A percentile compares a stretch with the other conserved stretches of the same genome.
phyloP scores from a whole-genome alignment of 768 basidiomycete species.

The Leccinum fibrillosum region DNA sequence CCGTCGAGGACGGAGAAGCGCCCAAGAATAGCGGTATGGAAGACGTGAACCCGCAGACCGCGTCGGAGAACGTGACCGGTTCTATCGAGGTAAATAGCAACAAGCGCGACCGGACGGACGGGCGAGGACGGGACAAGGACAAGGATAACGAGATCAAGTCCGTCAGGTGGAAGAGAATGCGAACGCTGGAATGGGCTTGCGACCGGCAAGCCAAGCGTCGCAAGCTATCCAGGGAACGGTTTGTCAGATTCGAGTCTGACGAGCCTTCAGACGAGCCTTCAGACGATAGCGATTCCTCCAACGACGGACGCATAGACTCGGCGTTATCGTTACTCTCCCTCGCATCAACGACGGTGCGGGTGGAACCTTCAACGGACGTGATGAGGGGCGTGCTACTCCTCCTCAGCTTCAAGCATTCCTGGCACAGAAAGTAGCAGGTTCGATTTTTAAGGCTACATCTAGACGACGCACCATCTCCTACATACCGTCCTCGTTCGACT shows the following conservation, averaged over 20 bases:
- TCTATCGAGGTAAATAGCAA: background rate
- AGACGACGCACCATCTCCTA: constrained; percentile 16
- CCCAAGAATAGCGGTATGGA: background rate
- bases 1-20: background rate
- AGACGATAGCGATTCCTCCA: constrained; percentile 1
- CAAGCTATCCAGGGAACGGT: constrained; percentile 22
- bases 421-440: constrained; percentile 21
- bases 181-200: constrained; percentile 46
- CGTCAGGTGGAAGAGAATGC: constrained; percentile 20
- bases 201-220: constrained; percentile 38
- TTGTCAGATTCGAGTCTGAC: constrained; percentile 16
- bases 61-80: background rate
- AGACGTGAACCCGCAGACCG: constrained; percentile 3
- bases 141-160: background rate
- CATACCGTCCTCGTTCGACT: constrained; percentile 25
- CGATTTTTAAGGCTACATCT: constrained; percentile 20
- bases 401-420: constrained; percentile 29
- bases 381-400: constrained; percentile 28
- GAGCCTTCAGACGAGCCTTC: constrained; percentile 19
- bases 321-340: constrained; percentile 32
- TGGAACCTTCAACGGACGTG: constrained; percentile 19
- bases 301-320: constrained; percentile 18
- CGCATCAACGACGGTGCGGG: constrained; percentile 13
- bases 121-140: constrained; percentile 10
- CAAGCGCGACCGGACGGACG: background rate